Evolutionary conservation across 2,329 filamentous ascomycete species (phyloP), one percentile per base, ranked within the genome.

Genomic region (Aureobasidium musti): DNA sequence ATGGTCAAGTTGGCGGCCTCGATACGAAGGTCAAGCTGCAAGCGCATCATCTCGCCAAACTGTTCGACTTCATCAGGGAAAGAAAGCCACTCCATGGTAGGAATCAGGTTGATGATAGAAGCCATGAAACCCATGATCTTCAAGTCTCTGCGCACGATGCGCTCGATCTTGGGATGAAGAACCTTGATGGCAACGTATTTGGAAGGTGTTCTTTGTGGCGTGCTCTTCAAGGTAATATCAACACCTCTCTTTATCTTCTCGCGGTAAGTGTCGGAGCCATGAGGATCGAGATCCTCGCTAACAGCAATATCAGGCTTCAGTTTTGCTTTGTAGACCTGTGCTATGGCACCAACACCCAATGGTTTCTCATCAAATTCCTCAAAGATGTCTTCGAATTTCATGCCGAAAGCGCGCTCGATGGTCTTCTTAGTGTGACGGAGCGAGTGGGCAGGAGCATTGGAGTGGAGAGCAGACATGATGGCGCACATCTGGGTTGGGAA

Each of bases 1-100:
- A 89, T 87, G 26, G 89, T 88, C 3, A 99, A 82, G 73, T 99
- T 99, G 43, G 93, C 90, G 1, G 92, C 90, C 77, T 99, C 95
- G 68, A 98, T 98, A 63, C 95, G 89, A 41, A 99, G 83, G 77
- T 99, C 95, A 2, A 99, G 83, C 76, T 99, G 95, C n/a, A 98
- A 82, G 73, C 89, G 89, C 95, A 99, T 99, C 95, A 99, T 99
- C 75, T 96, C 91, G 28, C 93, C 94, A 74, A 99, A 99, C 74
- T 98, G 92, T 17, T 84, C 80, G 3, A 98, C 95, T 76, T 99
- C 95, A 71, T 97, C 94, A 0, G 95, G 95, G 10, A 99, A 86
- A 0, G 94, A 97, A 6, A 99, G 83, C 95, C 95, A 99, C 78
- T 98, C 92, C 74, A 99, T 95, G 0, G 93, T 97, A 0, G 95